A percentile compares a stretch with the other conserved stretches of the same genome.
Evolutionary conservation across 2,329 filamentous ascomycete genomes (phyloP).

Genomic region (Coniochaeta sp.): DNA sequence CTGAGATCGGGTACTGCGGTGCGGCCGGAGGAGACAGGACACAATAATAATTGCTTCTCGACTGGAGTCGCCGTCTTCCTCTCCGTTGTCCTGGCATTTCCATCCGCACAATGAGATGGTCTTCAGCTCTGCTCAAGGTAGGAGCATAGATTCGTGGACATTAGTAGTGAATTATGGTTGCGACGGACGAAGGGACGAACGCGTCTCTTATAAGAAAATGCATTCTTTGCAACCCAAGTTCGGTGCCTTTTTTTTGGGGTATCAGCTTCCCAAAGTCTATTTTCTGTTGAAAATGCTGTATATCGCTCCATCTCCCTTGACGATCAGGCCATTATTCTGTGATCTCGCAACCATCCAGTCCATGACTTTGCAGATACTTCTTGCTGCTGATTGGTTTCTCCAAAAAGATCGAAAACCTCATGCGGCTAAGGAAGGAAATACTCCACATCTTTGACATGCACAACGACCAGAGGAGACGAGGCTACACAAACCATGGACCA

Average conservation of each 20-base stretch:
- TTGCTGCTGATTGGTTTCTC: constrained; percentile 1
- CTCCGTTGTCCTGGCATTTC: not conserved
- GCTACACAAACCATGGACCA: not conserved
- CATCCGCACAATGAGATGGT: not conserved
- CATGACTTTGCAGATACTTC: not conserved
- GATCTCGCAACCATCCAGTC: constrained; percentile 1
- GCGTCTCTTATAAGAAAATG: too few relatives aligned
- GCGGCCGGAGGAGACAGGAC: too few relatives aligned
- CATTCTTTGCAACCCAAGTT: too few relatives aligned
- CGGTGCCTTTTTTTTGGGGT: too few relatives aligned
- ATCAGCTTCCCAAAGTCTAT: not conserved
- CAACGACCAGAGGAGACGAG: not conserved
- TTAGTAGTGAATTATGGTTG: not conserved
- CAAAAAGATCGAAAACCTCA: not conserved
- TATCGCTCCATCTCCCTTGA: not conserved
- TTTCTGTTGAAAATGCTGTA: not conserved
- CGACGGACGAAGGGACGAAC: not conserved
- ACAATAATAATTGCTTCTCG: not conserved
- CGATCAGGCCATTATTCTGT: constrained; percentile 7
- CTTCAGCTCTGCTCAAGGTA: not conserved
- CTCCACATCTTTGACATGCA: not conserved
- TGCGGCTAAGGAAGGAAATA: not conserved
- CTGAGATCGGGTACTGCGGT: too few relatives aligned
- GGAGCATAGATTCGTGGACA: not conserved
- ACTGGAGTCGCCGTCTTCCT: not conserved